Base-by-base conservation (phyloP, 345 rosid species). In the Dovyalis caffra region DNA sequence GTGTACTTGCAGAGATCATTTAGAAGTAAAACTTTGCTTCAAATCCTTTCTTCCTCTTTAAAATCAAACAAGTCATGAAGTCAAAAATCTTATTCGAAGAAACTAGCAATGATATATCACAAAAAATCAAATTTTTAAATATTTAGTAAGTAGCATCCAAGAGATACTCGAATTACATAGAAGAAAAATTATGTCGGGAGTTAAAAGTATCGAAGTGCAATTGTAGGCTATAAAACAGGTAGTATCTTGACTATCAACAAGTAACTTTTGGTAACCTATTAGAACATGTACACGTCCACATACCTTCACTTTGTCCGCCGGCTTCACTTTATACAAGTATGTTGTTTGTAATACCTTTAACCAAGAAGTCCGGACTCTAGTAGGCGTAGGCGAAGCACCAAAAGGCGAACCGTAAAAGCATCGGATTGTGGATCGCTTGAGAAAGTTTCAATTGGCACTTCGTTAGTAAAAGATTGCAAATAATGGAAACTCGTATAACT, bases 161-260 rank as follows among this genome's bases (percentile, higher is more conserved):
- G 10, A 12, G 61, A 49, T 14, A 34, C n/a, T n/a, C n/a, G n/a
- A 45, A 62, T 40, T 26, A 40, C 29, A 49, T 26, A 58, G n/a
- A 34, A 16, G 23, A 7, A 79, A 72, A 18, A 63, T 33, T 28
- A 29, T 64, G 6, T n/a, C 2, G 18, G 35, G 64, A 47, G 45
- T 53, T 73, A n/a, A n/a, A 61, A 11, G 31, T 87, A 95, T 97
- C 99, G 97, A 84, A 80, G 93, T 81, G 82, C 99, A 95, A 81
- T 91, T 91, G 90, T 98, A 92, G 63, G 93, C 82, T 5, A 85
- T 83, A 84, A 95, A 95, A 81, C 99, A 95, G 68, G 88, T 61
- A 37, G 85, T 68, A 60, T 84, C 83, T 31, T 80, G 86, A 82
- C 64, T 81, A 18, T 34, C 71, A 73, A 74, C 77, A n/a, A 33